Base-by-base conservation (phyloP, 345 rosid genomes). In the Linum tenue region DNA sequence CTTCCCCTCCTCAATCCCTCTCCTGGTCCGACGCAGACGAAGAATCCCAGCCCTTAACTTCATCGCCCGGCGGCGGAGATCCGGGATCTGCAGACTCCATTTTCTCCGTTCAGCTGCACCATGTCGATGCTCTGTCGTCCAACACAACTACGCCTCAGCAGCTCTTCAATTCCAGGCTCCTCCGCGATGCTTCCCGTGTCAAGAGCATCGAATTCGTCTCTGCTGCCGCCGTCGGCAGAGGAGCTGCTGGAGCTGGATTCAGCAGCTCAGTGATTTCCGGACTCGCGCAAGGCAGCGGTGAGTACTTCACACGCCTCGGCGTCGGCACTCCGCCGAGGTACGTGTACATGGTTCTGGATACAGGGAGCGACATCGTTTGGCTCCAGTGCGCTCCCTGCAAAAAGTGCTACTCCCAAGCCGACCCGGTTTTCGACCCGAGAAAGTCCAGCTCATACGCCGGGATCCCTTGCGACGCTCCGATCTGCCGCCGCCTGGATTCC, bases 361-460 rank as follows among this genome's bases (percentile, higher is more conserved):
- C 92, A 0, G 98, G 96, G 8, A 92, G 98, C 41, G 97, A 90
- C 76, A 81, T 89, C n/a, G 86, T 80, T 75, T 90, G 97, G 98
- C 37, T 90, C 37, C 98, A 90, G 64, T 92, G 97, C 62, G 74
- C 89, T 0, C 98, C 98, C 66, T 87, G 98, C 79, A 82, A 88
- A 63, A 82, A 85, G 12, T 92, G 98, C 67, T 92, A 90, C 83
- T 87, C 77, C 70, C 98, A 92, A 66, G 64, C 91, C 39, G 97
- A 88, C 73, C 98, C 96, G 0, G 82, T 90, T 63, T 92, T 86
- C 72, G 85, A 88, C 58, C 98, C 98, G 0, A 51, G 81, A 7
- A 60, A 82, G 5, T 92, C 98, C 1, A 64, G 88, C 57, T 82
- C 98, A 2, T 87, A 78, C 79, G 57, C 81, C 0, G 76, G 88